Conservation (phyloP, 139 green algal genomes). For the Chlorella sp. region DNA sequence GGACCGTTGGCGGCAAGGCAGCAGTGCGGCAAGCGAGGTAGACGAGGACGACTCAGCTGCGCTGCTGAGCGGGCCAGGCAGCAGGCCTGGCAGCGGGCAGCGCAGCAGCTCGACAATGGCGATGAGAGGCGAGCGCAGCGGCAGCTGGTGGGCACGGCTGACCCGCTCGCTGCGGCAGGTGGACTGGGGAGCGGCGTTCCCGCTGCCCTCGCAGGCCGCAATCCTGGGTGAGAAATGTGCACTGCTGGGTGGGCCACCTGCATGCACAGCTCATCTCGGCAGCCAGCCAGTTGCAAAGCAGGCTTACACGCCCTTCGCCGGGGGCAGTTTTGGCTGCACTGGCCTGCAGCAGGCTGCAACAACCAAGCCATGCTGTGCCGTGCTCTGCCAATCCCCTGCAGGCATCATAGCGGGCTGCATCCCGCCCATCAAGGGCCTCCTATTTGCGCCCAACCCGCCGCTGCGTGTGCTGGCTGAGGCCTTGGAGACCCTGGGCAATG, state of each 20-base stretch:
- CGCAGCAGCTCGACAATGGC: neutral
- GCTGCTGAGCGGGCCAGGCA: neutral
- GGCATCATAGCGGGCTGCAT: slow-evolving; percentile 55
- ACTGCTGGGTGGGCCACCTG: neutral
- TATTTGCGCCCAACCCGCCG: slow-evolving; percentile 43
- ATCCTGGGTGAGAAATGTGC: slow-evolving; percentile 6
- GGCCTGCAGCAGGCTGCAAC: neutral
- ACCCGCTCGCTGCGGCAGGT: neutral
- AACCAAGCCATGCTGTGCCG: neutral
- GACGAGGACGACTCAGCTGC: slow-evolving; percentile 2
- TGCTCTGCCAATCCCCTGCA: slow-evolving; percentile 2
- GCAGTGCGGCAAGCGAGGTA: neutral
- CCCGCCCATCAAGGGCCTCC: slow-evolving; percentile 31
- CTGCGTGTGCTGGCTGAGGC: slow-evolving; percentile 45
- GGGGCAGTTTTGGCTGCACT: neutral
- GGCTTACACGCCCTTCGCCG: too few species aligned
- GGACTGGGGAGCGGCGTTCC: slow-evolving; percentile 34
- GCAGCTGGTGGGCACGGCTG: neutral
- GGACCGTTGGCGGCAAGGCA: too few species aligned
- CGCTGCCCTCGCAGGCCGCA: slow-evolving; percentile 41
- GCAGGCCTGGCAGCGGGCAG: too few species aligned
- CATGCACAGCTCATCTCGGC: neutral
- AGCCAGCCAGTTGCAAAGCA: neutral
- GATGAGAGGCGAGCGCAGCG: neutral
- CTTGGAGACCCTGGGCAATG: slow-evolving; percentile 51